Percentiles rank a stretch among this genome's conserved stretches.
These are phyloP conservation scores for Amniculicola lignicola DNA, from an alignment of 495 filamentous ascomycete genomes.

Conservation along the genomic window DNA sequence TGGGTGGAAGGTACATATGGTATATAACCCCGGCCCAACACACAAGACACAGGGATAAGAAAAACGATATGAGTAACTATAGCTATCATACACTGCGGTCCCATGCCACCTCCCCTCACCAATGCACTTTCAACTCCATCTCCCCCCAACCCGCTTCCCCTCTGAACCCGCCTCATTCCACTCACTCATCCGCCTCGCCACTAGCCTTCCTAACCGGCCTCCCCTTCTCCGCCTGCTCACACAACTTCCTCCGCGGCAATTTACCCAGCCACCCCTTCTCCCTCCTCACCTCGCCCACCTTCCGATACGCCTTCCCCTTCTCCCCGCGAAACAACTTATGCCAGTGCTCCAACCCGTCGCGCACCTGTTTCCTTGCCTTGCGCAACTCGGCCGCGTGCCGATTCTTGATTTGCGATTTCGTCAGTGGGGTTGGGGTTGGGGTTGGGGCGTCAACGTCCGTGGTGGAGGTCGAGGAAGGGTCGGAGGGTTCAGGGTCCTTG, in stretches of 20 bases:
- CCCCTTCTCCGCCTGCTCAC: constrained; percentile 40
- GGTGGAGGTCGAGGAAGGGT: constrained; percentile 2
- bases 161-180: too few relatives aligned
- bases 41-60: too few relatives aligned
- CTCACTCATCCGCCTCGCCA: too few relatives aligned
- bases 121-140: too few relatives aligned
- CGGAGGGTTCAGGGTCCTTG: constrained; percentile 53
- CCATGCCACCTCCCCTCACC: too few relatives aligned
- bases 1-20: too few relatives aligned
- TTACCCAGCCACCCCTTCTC: constrained; percentile 42
- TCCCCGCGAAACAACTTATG: constrained; percentile 68
- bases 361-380: constrained; percentile 52
- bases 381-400: constrained; percentile 48
- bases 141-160: too few relatives aligned
- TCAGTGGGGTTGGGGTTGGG: constrained; percentile 34
- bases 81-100: too few relatives aligned
- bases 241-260: constrained; percentile 39
- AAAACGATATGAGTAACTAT: too few relatives aligned
- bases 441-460: constrained; percentile 3
- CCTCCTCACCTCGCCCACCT: constrained; percentile 41
- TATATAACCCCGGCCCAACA: too few relatives aligned
- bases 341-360: constrained; percentile 62
- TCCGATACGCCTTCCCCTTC: constrained; percentile 42
- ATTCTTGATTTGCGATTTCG: constrained; percentile 52
- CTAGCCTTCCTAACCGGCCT: constrained; percentile 38